A percentile compares a stretch with the other conserved stretches of the same genome.
These are phyloP conservation scores for Chytriomyces hyalinus DNA, from an alignment of 192 early-diverging fungal species.

Conservation along the genomic window DNA sequence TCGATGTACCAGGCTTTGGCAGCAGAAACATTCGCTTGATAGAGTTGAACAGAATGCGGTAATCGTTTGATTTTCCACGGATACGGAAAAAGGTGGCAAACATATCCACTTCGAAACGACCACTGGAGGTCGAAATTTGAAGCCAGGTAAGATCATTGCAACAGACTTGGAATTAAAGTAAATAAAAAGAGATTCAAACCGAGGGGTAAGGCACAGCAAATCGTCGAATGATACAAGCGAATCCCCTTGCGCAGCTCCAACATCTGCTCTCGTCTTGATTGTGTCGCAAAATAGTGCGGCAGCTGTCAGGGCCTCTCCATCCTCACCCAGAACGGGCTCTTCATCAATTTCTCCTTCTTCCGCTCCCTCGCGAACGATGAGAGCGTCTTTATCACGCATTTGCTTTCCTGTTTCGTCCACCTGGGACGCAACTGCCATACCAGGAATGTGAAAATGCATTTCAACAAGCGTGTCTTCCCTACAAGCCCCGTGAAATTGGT, in stretches of 20 bases:
- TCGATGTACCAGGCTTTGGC: conserved; percentile 68
- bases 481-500: too few species aligned
- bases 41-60: conserved; percentile 88
- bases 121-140: conserved; percentile 53
- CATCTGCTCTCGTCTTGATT: conserved; percentile 88
- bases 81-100: conserved; percentile 88
- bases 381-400: conserved; percentile 44
- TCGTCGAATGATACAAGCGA: conserved; percentile 89
- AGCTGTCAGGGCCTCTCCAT: conserved; percentile 73
- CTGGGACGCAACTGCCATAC: conserved; percentile 64
- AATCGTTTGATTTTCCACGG: conserved; percentile 97
- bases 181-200: conserved; percentile 51
- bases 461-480: conserved; percentile 84
- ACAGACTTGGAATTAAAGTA: not conserved
- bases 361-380: conserved; percentile 36
- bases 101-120: conserved; percentile 95
- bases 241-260: conserved; percentile 86
- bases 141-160: conserved; percentile 2
- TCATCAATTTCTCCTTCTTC: conserved; percentile 53
- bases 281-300: conserved; percentile 82
- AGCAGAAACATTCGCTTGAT: conserved; percentile 87
- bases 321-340: conserved; percentile 62
- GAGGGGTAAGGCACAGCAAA: conserved; percentile 89
- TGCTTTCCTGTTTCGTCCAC: conserved; percentile 52
- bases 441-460: conserved; percentile 91